Evolutionary conservation across 306 rosid genomes (phyloP).

Genomic region (Astragalus glycyphyllos): DNA sequence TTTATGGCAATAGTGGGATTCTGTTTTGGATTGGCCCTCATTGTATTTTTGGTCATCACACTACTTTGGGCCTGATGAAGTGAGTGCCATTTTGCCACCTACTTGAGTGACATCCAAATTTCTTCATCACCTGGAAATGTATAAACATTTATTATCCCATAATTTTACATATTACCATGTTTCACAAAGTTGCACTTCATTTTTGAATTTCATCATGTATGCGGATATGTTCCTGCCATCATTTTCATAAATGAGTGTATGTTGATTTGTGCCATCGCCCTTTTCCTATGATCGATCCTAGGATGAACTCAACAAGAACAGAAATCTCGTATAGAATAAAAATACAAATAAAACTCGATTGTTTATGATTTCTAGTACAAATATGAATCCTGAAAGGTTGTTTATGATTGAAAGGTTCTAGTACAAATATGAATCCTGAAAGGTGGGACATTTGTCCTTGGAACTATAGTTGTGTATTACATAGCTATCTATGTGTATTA

Average conservation of each 20-base stretch:
- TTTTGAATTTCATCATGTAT: no score
- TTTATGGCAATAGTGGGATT: conserved; percentile 68
- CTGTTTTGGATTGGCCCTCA: conserved; percentile 73
- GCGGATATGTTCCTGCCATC: no score
- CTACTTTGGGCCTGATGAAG: conserved; percentile 68
- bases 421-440: background rate
- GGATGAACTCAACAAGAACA: background rate
- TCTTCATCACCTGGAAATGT: background rate
- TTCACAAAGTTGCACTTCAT: no score
- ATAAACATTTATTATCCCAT: background rate
- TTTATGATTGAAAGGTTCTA: no score
- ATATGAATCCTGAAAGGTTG: background rate
- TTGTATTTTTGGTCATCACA: conserved; percentile 70
- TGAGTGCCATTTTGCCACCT: conserved; percentile 28
- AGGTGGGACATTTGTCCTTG: background rate
- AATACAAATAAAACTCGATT: no score
- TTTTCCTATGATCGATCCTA: background rate
- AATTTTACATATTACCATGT: no score
- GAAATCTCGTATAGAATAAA: no score
- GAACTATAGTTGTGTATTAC: background rate
- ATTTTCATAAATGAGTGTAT: no score
- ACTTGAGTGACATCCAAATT: conserved; percentile 22
- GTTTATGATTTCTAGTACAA: no score
- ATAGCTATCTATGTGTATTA: background rate
- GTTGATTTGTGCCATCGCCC: background rate